These are phyloP conservation scores for Cochlearia excelsa DNA, from an alignment of 345 rosid genomes.

Conservation along the genomic window DNA sequence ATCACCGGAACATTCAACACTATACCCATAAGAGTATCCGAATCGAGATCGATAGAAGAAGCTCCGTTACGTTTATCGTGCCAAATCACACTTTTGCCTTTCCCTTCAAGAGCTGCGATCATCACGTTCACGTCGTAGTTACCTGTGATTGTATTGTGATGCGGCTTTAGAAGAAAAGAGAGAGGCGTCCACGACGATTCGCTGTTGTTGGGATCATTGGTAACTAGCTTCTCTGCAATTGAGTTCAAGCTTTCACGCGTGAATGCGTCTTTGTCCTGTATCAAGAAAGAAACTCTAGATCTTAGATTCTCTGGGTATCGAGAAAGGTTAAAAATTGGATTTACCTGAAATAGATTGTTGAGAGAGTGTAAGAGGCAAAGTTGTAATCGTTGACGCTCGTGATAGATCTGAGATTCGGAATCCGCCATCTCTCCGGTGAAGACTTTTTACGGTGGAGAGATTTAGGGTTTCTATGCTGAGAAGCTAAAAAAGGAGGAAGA, in stretches of 20 bases:
- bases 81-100: constrained; percentile 67
- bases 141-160: constrained; percentile 72
- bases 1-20: constrained; percentile 70
- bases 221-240: constrained; percentile 58
- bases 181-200: constrained; percentile 62
- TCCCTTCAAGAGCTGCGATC: constrained; percentile 64
- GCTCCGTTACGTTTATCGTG: constrained; percentile 70
- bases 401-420: constrained; percentile 50
- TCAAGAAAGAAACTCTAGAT: not conserved
- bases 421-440: constrained; percentile 36
- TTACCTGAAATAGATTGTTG: constrained; percentile 92
- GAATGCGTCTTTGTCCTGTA: constrained; percentile 65
- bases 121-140: constrained; percentile 86
- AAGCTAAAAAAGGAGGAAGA: not conserved
- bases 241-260: constrained; percentile 56
- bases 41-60: constrained; percentile 54
- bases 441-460: not conserved
- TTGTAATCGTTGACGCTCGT: constrained; percentile 78
- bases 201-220: constrained; percentile 47
- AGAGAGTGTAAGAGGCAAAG: constrained; percentile 85
- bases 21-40: constrained; percentile 55
- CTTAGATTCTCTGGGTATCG: not conserved
- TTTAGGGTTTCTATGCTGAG: not conserved
- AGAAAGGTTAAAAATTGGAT: not conserved
- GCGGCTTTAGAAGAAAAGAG: constrained; percentile 71